phyloP scores from a whole-genome alignment of 2,329 filamentous ascomycete species.

The Aspergillus proliferans region DNA sequence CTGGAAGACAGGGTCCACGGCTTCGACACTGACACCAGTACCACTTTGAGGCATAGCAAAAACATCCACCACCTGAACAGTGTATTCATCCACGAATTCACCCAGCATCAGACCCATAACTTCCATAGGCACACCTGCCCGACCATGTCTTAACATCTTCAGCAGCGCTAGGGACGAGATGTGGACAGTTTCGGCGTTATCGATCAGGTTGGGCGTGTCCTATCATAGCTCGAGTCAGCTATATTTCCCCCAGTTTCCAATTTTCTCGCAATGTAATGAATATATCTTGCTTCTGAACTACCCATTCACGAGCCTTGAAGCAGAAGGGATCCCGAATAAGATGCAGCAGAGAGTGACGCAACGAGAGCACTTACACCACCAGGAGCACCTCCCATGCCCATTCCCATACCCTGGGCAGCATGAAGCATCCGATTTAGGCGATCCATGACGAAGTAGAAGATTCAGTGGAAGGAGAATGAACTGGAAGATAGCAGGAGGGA shows the following conservation, averaged over 20 bases:
- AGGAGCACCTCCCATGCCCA: slow-evolving; percentile 28
- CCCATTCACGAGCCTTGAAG: not conserved
- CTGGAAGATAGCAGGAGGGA: slow-evolving; percentile 12
- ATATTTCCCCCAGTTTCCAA: not conserved
- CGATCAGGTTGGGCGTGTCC: slow-evolving; percentile 88
- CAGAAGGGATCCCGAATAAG: not conserved
- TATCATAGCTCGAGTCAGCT: slow-evolving; percentile 33
- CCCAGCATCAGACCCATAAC: slow-evolving; percentile 99
- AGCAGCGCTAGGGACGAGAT: slow-evolving; percentile 94
- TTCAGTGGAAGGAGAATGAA: slow-evolving; percentile 13
- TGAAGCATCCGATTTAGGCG: slow-evolving; percentile 84
- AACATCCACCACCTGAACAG: slow-evolving; percentile 94
- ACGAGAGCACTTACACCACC: slow-evolving; percentile 32
- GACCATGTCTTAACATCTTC: slow-evolving; percentile 97
- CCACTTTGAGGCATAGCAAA: slow-evolving; percentile 99
- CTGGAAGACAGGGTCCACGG: slow-evolving; percentile 96
- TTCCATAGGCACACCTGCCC: slow-evolving; percentile 98
- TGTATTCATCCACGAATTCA: slow-evolving; percentile 98
- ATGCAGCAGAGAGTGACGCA: slow-evolving; percentile 1
- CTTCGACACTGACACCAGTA: slow-evolving; percentile 96
- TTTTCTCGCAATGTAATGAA: not conserved
- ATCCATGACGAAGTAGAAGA: slow-evolving; percentile 60
- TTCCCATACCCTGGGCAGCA: slow-evolving; percentile 58
- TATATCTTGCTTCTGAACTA: not conserved
- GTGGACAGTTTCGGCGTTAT: slow-evolving; percentile 99